Evolutionary conservation across 2,329 filamentous ascomycete species (phyloP), one percentile per base, ranked within the genome.

Genomic region (Emergomyces africanus): DNA sequence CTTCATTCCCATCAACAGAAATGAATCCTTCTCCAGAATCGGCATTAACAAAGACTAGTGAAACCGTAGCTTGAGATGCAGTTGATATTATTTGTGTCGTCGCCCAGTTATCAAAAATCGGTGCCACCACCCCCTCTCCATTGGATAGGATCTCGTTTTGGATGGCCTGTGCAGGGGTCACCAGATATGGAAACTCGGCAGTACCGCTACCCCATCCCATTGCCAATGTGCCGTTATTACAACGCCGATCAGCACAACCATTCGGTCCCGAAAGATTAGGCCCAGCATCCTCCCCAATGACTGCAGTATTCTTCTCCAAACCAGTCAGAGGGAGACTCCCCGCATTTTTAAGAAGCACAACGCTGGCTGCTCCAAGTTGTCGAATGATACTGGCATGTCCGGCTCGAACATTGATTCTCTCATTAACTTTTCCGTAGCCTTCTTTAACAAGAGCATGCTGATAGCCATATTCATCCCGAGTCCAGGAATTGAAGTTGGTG

Each of bases 401-500:
- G 48, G 74, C 81, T 58, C 85, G 88, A n/a, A 95, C 92, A 68
- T 96, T 85, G 28, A 96, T 83, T 64, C 91, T 89, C 66, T 84
- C 80, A 74, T 96, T 89, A 75, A 96, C 80, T 65, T 86, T 80
- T 57, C 83, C 80, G 65, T 81, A 82, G 55, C 82, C 82, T 60
- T 85, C 78, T 28, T 81, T 73, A 14, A 82, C 86, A 10, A 80
- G 81, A 56, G 73, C 78, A 69, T 96, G 85, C 54, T 83, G 68
- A 60, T 83, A 87, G 49, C 87, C 88, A 64, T 82, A 87, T 0
- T 88, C 91, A 66, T 92, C 85, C 1, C 78, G 75, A 0, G 86
- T 89, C 92, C 92, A 97, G 5, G 90, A 90, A 66, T 87, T 86
- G 74, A 96, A 96, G 79, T 91, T 97, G 72, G 88, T 84, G 48